A percentile compares a stretch with the other conserved stretches of the same genome.
These are phyloP conservation scores for Ascochyta fabae DNA, from an alignment of 2,329 filamentous ascomycete species.

Conservation along the genomic window DNA sequence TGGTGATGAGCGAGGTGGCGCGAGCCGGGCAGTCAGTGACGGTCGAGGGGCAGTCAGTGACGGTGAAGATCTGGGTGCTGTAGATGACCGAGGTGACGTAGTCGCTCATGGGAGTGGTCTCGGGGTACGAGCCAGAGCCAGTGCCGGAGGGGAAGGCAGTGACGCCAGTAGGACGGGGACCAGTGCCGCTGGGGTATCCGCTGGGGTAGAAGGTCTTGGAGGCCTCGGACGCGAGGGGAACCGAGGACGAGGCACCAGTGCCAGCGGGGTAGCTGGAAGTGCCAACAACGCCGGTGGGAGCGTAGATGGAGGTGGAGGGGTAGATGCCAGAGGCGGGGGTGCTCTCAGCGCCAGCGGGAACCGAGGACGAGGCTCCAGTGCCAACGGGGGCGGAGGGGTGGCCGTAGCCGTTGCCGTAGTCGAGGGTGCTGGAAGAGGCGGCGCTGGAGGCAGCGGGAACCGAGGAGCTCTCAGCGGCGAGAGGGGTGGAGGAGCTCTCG, in stretches of 20 bases:
- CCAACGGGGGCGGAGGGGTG: constrained; percentile 8
- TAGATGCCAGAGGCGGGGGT: constrained; percentile 25
- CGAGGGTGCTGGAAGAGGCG: constrained; percentile 1
- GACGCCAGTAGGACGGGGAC: constrained; percentile 48
- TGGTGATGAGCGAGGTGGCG: constrained; percentile 48
- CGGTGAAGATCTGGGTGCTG: constrained; percentile 52
- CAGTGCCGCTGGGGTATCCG: constrained; percentile 33
- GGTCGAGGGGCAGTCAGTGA: constrained; percentile 45
- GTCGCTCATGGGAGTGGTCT: constrained; percentile 51
- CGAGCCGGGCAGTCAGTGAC: constrained; percentile 49
- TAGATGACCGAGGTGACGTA: constrained; percentile 52
- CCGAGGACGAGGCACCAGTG: constrained; percentile 5
- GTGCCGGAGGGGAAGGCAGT: constrained; percentile 13
- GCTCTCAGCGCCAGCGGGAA: constrained; percentile 21
- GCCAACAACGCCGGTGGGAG: constrained; percentile 9
- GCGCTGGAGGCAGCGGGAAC: constrained; percentile 14
- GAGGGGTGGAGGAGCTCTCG: constrained; percentile 17
- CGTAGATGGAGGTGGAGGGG: constrained; percentile 11
- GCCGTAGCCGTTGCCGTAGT: constrained; percentile 14
- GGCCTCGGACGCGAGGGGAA: constrained; percentile 13
- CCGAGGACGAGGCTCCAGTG: constrained; percentile 7
- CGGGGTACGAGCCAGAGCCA: constrained; percentile 31
- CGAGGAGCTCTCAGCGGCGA: constrained; percentile 14
- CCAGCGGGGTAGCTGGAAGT: constrained; percentile 9
- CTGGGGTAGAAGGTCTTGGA: constrained; percentile 18